These are phyloP conservation scores for Aspergillus unguis DNA, from an alignment of 2,329 filamentous ascomycete species.

Conservation along the genomic window DNA sequence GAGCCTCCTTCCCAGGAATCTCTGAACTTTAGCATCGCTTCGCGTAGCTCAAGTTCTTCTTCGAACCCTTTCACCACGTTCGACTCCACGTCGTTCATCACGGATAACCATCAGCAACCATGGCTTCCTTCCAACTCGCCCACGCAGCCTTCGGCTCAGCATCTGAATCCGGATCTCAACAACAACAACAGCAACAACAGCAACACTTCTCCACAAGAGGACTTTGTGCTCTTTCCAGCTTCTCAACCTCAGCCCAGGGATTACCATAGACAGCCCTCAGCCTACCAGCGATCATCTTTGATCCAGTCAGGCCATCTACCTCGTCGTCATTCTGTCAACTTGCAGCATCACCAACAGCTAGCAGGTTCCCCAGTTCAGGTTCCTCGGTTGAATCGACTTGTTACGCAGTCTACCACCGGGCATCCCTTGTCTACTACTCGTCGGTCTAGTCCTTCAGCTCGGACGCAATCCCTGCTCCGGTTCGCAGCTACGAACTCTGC, in stretches of 20 bases:
- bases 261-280: constrained; percentile 33
- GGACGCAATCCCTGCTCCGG: constrained; percentile 30
- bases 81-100: constrained; percentile 48
- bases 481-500: constrained; percentile 29
- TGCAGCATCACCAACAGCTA: constrained; percentile 30
- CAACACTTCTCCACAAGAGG: constrained; percentile 34
- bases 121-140: constrained; percentile 47
- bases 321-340: constrained; percentile 36
- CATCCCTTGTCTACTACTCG: constrained; percentile 39
- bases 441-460: constrained; percentile 35
- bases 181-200: constrained; percentile 32
- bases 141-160: constrained; percentile 42
- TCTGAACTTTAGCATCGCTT: constrained; percentile 46
- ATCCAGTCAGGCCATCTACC: constrained; percentile 32
- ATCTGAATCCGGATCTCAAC: constrained; percentile 28
- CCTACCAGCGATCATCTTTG: constrained; percentile 30
- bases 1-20: constrained; percentile 44
- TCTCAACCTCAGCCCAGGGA: constrained; percentile 30
- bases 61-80: constrained; percentile 35
- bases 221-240: constrained; percentile 46
- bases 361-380: constrained; percentile 37
- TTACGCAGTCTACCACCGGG: constrained; percentile 35
- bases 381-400: constrained; percentile 40
- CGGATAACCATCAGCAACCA: constrained; percentile 48
- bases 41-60: constrained; percentile 44